Conservation (phyloP, 768 basidiomycete genomes). For the Leucogyrophana mollusca region DNA sequence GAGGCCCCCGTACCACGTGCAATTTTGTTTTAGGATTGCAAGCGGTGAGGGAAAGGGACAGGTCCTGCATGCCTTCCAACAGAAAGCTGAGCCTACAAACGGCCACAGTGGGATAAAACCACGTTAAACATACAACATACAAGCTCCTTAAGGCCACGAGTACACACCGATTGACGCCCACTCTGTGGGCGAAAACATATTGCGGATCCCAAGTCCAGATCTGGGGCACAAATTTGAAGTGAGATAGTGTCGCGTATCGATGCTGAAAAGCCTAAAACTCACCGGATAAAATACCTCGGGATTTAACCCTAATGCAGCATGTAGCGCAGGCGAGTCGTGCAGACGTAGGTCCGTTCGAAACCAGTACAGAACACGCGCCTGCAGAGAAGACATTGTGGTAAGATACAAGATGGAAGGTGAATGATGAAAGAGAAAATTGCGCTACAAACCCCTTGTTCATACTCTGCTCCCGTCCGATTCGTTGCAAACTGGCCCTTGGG, state of each 20-base stretch:
- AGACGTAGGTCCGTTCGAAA: constrained; percentile 18
- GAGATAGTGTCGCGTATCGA: too few relatives aligned
- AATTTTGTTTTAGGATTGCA: constrained; percentile 15
- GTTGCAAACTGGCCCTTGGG: too few relatives aligned
- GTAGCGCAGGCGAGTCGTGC: constrained; percentile 10
- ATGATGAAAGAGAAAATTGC: too few relatives aligned
- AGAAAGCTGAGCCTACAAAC: constrained; percentile 1
- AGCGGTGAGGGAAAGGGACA: constrained; percentile 7
- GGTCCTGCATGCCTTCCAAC: constrained; percentile 1
- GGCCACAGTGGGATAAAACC: too few relatives aligned
- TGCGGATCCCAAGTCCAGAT: background rate
- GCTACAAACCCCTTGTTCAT: too few relatives aligned
- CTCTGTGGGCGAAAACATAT: background rate
- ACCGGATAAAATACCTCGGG: constrained; percentile 1
- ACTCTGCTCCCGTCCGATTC: too few relatives aligned
- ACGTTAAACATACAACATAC: too few relatives aligned
- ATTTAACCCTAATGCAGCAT: constrained; percentile 2
- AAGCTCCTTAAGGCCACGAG: too few relatives aligned
- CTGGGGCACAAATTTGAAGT: too few relatives aligned
- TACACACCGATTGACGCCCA: background rate
- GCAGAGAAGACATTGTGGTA: background rate
- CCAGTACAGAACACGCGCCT: constrained; percentile 5
- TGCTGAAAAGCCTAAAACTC: too few relatives aligned
- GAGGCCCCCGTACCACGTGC: constrained; percentile 21
- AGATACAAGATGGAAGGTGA: background rate